These are phyloP conservation scores for Cryptococcus sp. DNA, from an alignment of 1,284 basidiomycete genomes.

Conservation along the genomic window DNA sequence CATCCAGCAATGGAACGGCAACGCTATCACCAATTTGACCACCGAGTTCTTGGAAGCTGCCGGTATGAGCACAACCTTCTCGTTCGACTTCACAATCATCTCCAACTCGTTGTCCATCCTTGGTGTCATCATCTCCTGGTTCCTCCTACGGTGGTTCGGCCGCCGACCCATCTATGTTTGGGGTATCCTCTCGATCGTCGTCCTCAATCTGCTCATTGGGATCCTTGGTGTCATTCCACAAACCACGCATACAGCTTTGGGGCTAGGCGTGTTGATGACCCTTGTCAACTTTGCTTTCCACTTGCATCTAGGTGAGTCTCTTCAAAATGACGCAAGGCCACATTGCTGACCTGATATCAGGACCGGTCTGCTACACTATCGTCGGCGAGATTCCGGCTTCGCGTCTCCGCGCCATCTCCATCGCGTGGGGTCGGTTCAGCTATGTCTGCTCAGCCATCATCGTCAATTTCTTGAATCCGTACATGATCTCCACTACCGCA, in stretches of 20 bases:
- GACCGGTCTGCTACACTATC: constrained; percentile 52
- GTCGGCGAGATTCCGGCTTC: constrained; percentile 55
- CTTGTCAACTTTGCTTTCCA: constrained; percentile 45
- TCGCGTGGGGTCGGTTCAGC: constrained; percentile 47
- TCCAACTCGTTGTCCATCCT: constrained; percentile 33
- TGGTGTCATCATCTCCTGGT: constrained; percentile 47
- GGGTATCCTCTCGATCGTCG: constrained; percentile 44
- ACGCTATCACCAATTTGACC: background rate
- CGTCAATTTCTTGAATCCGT: constrained; percentile 8
- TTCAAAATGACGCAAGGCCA: too few relatives aligned
- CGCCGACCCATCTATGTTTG: constrained; percentile 50
- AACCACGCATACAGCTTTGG: background rate
- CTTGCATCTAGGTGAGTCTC: constrained; percentile 40
- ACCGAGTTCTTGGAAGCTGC: constrained; percentile 41
- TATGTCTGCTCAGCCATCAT: constrained; percentile 49
- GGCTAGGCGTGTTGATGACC: background rate
- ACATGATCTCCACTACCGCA: constrained; percentile 6
- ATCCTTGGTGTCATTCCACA: constrained; percentile 33
- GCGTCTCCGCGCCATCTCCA: constrained; percentile 53
- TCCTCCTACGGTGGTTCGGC: constrained; percentile 38
- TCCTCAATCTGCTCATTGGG: constrained; percentile 51
- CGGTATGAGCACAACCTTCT: constrained; percentile 34
- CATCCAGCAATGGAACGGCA: constrained; percentile 4
- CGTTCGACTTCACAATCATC: constrained; percentile 45
- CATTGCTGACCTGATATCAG: too few relatives aligned